Conservation (phyloP, 1,284 basidiomycete genomes). For the Mycosarcoma mackinlayi region DNA sequence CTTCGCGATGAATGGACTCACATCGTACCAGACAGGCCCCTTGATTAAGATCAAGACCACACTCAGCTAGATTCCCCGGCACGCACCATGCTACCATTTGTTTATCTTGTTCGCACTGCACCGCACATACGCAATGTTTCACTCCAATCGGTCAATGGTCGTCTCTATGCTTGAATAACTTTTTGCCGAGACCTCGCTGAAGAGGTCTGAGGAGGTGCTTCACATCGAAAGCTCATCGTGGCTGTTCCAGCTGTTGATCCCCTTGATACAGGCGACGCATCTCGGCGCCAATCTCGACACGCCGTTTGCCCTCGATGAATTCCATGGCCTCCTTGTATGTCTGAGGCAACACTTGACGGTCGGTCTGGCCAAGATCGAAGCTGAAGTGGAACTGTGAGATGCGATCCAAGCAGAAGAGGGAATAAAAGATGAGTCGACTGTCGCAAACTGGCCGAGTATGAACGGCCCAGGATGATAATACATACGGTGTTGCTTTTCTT, state of each 20-base stretch:
- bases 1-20: slow-evolving; percentile 5
- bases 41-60: too few relatives aligned
- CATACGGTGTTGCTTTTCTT: slow-evolving; percentile 56
- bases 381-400: slow-evolving; percentile 57
- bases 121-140: slow-evolving; percentile 9
- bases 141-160: background rate
- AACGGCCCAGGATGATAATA: too few relatives aligned
- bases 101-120: background rate
- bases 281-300: slow-evolving; percentile 54
- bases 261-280: slow-evolving; percentile 52
- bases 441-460: background rate
- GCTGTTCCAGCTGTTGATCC: slow-evolving; percentile 1
- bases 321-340: slow-evolving; percentile 61
- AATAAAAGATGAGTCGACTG: background rate
- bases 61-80: too few relatives aligned
- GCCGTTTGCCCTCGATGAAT: slow-evolving; percentile 60
- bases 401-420: background rate
- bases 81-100: background rate
- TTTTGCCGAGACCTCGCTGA: background rate
- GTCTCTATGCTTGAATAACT: background rate
- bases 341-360: slow-evolving; percentile 39
- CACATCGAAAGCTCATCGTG: background rate
- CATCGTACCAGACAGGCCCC: background rate
- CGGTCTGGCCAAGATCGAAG: slow-evolving; percentile 51
- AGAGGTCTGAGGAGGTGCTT: background rate